These are phyloP conservation scores for Hypomontagnella monticulosa DNA, from an alignment of 495 filamentous ascomycete species.

Conservation along the genomic window DNA sequence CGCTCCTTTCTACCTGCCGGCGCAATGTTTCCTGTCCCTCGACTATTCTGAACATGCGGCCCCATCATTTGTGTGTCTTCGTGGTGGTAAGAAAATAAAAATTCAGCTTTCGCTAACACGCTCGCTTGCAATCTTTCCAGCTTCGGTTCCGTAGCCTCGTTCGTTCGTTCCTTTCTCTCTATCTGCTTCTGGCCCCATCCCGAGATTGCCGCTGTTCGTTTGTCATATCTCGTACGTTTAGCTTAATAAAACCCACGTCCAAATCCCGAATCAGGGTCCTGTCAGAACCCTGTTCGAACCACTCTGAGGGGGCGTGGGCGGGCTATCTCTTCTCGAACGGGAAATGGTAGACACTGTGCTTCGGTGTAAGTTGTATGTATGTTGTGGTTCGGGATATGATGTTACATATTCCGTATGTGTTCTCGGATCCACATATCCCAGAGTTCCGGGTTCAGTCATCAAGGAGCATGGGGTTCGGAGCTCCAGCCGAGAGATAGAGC, in stretches of 20 bases:
- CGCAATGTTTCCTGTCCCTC: background rate
- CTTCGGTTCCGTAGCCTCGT: background rate
- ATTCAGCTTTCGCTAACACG: background rate
- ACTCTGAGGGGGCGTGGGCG: too few species aligned
- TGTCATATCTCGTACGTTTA: background rate
- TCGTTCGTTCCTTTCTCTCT: too few species aligned
- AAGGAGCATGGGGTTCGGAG: constrained; percentile 17
- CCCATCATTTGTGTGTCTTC: too few species aligned
- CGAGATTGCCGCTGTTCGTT: background rate
- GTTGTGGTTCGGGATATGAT: constrained; percentile 11
- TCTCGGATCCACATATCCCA: constrained; percentile 19
- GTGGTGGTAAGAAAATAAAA: background rate
- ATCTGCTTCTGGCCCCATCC: background rate
- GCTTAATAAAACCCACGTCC: background rate
- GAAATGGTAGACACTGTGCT: background rate
- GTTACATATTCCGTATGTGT: constrained; percentile 17
- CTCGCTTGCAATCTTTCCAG: background rate
- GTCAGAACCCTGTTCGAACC: constrained; percentile 11
- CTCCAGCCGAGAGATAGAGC: constrained; percentile 21
- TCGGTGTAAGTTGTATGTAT: background rate
- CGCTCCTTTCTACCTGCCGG: background rate
- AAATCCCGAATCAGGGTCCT: background rate
- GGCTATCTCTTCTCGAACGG: background rate
- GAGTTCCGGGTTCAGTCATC: constrained; percentile 12
- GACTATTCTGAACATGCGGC: background rate